Base-by-base conservation (phyloP, 148 eudicot genomes). In the Cornus controversa region DNA sequence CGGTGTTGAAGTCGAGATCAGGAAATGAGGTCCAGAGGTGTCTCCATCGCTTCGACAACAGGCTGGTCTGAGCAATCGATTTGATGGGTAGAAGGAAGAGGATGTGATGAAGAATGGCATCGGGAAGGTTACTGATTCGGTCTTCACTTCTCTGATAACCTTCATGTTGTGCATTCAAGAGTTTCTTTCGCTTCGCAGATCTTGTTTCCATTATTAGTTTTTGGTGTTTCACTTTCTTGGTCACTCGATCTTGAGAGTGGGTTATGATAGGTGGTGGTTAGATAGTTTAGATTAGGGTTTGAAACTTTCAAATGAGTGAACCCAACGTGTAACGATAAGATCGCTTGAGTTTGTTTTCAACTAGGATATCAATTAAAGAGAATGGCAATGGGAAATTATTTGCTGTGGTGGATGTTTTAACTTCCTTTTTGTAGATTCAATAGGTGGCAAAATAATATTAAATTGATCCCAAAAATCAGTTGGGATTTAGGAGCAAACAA, bases 1-100 rank as follows among this genome's bases (percentile, higher is more conserved):
- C 0, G 25, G 80, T 77, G 67, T 89, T 85, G 82, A 91, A 91
- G 66, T 91, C 94, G n/a, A 91, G 92, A 69, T 89, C 91, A 0
- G 94, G 92, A 31, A 80, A 80, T 0, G 94, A 81, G 63, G 81
- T 22, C 94, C 94, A 91, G 5, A 89, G 42, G 31, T 66, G 50
- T 25, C 80, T 76, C 89, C 89, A 91, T 24, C 94, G 40, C 31
- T 83, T 84, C 9, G 94, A 91, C 6, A 91, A 42, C 4, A 83
- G 40, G 70, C 91, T 80, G 11, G 85, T 87, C 66, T 75, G 86
- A 0, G 90, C 92, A 10, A 85, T 78, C 40, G 71, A 47, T 83
- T 79, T 87, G 81, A 86, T 81, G 10, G 94, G 94, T 6, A 91
- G 77, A 15, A 81, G 86, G 15, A 42, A 75, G 9, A 91, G 81